These are phyloP conservation scores for Leishmania tropica DNA, from an alignment of 208 protist genomes.

Conservation along the genomic window DNA sequence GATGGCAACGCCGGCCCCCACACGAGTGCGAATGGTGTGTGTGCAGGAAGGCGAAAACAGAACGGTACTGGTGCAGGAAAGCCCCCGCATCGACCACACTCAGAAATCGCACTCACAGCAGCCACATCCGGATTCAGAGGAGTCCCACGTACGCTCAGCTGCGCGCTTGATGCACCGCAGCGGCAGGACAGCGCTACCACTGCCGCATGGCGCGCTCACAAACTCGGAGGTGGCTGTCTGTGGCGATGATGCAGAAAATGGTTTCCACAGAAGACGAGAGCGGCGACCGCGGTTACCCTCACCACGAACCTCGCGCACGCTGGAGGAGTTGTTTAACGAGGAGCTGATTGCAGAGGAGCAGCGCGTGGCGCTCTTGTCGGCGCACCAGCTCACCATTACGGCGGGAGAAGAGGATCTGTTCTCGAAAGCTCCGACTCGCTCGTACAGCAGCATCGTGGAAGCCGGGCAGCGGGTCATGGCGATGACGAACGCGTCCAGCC, in stretches of 20 bases:
- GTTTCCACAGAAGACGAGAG: neutral
- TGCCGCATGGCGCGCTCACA: neutral
- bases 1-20: neutral
- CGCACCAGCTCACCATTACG: neutral
- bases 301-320: neutral
- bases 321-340: constrained; percentile 3
- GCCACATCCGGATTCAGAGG: neutral
- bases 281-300: neutral
- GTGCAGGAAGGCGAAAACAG: neutral
- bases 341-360: constrained; percentile 2
- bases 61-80: neutral
- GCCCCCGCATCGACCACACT: neutral
- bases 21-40: neutral
- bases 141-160: neutral
- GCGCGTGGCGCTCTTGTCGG: neutral
- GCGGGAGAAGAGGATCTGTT: neutral
- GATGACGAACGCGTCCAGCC: neutral
- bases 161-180: neutral
- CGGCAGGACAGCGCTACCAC: neutral
- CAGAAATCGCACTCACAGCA: neutral
- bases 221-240: neutral
- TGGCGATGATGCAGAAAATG: neutral
- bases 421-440: neutral
- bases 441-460: neutral
- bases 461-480: neutral